Evolutionary conservation across 106 monocot genomes (phyloP), one percentile per base, ranked within the genome.

Genomic region (Dendrobium officinale): DNA sequence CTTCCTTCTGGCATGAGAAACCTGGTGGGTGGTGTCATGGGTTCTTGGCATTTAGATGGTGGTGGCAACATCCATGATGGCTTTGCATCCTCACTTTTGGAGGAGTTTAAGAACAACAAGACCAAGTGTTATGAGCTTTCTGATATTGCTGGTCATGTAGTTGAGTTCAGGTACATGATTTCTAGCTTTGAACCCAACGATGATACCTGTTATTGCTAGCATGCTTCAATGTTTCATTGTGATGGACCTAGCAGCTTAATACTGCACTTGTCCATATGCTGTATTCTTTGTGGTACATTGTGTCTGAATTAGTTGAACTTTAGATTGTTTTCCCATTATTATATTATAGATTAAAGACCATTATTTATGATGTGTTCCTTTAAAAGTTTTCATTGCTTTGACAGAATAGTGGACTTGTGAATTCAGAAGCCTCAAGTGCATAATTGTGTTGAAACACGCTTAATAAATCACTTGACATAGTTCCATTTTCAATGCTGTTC

Each of bases 81-180:
- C 83, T 93, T 91, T 88, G 81, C 83, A 44, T 84, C 91, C 40
- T 87, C 99, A 2, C 92, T 99, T 27, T 78, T 99, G 48, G 95
- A 99, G 29, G 99, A 99, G 61, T 93, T 99, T 41, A 99, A 99
- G 86, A 88, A 86, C 82, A 99, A 95, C 76, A 99, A 99, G 80
- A 87, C 89, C 33, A 93, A 85, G 83, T 93, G 86, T 72, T 95
- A 87, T 79, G 99, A 99, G 54, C 91, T 99, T 31, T 90, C 91
- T 77, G 95, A 95, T 58, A 95, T 99, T 86, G 85, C 85, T 43
- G 90, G 93, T 13, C 95, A 99, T 86, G 99, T 95, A 64, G 99
- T 95, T 81, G 93, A 99, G 74, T 99, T 99, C 85, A 99, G 99
- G 99, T 99, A 93, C 79, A 18, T 75, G 73, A 73, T 73, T 67